phyloP scores from a whole-genome alignment of 176 grass and related monocot species.

The Puya raimondii region DNA sequence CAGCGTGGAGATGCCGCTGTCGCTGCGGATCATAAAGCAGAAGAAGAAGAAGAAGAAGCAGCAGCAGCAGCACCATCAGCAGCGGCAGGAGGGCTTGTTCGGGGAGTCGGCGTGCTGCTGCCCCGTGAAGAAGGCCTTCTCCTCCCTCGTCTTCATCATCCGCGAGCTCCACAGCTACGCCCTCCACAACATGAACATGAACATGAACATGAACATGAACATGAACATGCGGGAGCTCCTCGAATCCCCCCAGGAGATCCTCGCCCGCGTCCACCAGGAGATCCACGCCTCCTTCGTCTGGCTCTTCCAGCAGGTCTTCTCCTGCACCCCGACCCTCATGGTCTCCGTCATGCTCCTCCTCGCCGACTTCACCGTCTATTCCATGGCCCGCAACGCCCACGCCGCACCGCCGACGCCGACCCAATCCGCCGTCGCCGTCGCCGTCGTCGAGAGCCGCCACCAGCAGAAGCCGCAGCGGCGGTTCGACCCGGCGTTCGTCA shows the following conservation, averaged over 20 bases:
- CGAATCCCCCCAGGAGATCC: slow-evolving; percentile 24
- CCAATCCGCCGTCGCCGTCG: slow-evolving; percentile 7
- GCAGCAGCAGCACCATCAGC: background rate
- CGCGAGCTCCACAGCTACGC: slow-evolving; percentile 85
- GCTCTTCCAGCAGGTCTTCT: slow-evolving; percentile 98
- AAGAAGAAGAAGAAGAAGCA: slow-evolving; percentile 37
- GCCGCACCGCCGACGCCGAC: slow-evolving; percentile 25
- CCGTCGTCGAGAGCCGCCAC: slow-evolving; percentile 30
- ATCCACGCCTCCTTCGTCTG: slow-evolving; percentile 96
- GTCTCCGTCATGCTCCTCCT: slow-evolving; percentile 95
- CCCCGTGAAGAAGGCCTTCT: slow-evolving; percentile 72
- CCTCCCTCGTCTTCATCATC: slow-evolving; percentile 97
- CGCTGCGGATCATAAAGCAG: slow-evolving; percentile 75
- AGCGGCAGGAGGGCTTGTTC: slow-evolving; percentile 37
- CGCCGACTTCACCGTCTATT: slow-evolving; percentile 90
- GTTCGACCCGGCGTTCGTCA: slow-evolving; percentile 29
- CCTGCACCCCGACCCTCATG: slow-evolving; percentile 82
- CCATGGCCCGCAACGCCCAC: slow-evolving; percentile 42
- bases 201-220: slow-evolving; percentile 45
- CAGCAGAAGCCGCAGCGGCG: slow-evolving; percentile 12
- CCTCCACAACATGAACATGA: slow-evolving; percentile 55
- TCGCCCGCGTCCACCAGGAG: slow-evolving; percentile 54
- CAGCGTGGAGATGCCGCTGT: slow-evolving; percentile 60
- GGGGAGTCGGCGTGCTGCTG: slow-evolving; percentile 37
- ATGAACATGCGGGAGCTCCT: slow-evolving; percentile 48